Base-by-base conservation (phyloP, 139 green algal species). In the Tetradesmus obliquus region DNA sequence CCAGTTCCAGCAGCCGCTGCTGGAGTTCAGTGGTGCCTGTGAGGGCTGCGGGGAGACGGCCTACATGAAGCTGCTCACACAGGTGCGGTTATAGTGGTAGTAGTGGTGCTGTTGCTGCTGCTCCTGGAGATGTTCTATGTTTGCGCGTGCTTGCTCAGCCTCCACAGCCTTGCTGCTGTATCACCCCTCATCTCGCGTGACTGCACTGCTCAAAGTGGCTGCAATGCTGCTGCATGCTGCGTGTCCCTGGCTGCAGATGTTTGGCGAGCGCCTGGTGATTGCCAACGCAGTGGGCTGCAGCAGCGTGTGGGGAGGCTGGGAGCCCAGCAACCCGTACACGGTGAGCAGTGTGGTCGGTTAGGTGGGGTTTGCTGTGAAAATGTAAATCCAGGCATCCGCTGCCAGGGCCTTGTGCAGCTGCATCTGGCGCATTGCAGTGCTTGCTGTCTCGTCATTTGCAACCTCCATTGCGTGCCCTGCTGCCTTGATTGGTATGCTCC, bases 21-120 rank as follows among this genome's bases (percentile, higher is more conserved):
- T 96, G 84, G 94, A 96, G 94, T 96, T 96, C 88, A 92, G 80
- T n/a, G 94, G 94, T 72, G 94, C 94, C 0, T 96, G 94, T 88
- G 93, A 95, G 91, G 94, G 84, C 20, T 88, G 82, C 17, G 82
- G 80, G 4, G 74, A 81, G 72, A 89, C 60, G 12, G 72, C 84
- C 24, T 90, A 93, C 66, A 72, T 91, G 55, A 91, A 93, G 60
- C 80, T 91, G 80, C 87, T 83, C 15, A 87, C 87, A 19, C 91
- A 45, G 32, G 32, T 45, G 32, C 32, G 32, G 32, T 45, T 45
- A 45, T 45, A 45, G 32, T 45, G 32, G 32, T 88, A 76, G 45
- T 94, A 19, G 20, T 80, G 71, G 71, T 20, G 71, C 20, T 24
- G 17, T 80, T 19, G 20, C 71, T 20, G 71, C 71, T 24, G 71